These are phyloP conservation scores for Fusarium bactridioides DNA, from an alignment of 2,329 filamentous ascomycete genomes.

Conservation along the genomic window DNA sequence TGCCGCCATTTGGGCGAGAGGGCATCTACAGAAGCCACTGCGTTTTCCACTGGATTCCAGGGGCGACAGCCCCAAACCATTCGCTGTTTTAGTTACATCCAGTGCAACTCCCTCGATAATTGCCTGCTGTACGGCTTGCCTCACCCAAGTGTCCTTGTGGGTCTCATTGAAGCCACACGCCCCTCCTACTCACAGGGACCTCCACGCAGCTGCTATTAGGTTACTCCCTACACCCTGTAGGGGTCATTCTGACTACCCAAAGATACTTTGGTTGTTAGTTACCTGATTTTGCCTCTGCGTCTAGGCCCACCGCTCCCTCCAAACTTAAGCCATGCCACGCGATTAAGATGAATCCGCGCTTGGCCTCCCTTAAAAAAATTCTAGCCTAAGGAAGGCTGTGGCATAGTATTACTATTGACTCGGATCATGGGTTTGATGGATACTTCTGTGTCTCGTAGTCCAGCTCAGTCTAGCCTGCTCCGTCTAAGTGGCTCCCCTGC, in stretches of 20 bases:
- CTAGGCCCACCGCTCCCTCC: conserved; percentile 1
- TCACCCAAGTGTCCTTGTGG: not conserved
- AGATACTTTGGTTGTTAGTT: not conserved
- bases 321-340: conserved; percentile 1
- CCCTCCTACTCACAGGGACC: not conserved
- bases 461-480: conserved; percentile 3
- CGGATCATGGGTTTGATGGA: conserved; percentile 1
- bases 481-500: conserved; percentile 27
- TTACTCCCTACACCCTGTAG: conserved; percentile 1
- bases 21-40: not conserved
- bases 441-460: conserved; percentile 7
- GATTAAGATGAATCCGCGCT: conserved; percentile 9
- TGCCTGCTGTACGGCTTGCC: not conserved
- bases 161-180: not conserved
- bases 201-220: not conserved
- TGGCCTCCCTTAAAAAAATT: conserved; percentile 2
- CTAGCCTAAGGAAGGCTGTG: not conserved
- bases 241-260: not conserved
- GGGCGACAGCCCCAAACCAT: conserved; percentile 7
- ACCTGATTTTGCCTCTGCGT: conserved; percentile 4
- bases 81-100: conserved; percentile 15
- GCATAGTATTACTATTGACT: not conserved
- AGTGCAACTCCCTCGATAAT: conserved; percentile 13
- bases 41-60: conserved; percentile 25
- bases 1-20: not conserved